Base-by-base conservation (phyloP, 148 eudicot species). In the Fallopia convolvulus region DNA sequence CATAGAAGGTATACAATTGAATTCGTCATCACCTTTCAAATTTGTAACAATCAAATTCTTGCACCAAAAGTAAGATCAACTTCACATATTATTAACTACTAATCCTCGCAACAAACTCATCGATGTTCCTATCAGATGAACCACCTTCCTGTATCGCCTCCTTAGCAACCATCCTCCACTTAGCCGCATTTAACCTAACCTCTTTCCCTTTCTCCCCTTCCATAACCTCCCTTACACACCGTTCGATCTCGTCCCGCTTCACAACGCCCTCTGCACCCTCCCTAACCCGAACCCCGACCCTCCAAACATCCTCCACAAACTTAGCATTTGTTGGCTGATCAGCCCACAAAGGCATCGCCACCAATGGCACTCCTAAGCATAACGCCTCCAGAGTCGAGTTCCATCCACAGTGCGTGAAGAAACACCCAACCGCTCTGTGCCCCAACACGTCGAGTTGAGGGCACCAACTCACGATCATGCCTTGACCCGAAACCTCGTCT, bases 231-330 rank as follows among this genome's bases (percentile, higher is more conserved):
- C 60, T 47, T 18, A 77, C 48, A 17, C 79, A 49, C 6, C 48
- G 18, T 3, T 77, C 74, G 42, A 77, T 58, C 52, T 77, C 79
- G 23, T 77, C 79, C 72, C 75, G 21, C 17, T 50, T 50, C 20
- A 70, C 79, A 8, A 26, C 0, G 4, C 75, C 79, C 17, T 77
- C 6, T 17, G 5, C 75, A 14, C 46, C 74, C 5, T 5, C 80
- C 70, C n/a, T 49, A 9, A 49, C 56, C 23, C 74, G 53, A 10
- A 77, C 17, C 17, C 79, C 79, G 33, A 68, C 74, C 74, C 55
- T 50, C 79, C 79, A 77, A 26, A 77, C 75, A 68, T 70, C 74
- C 20, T 66, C 61, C n/a, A 77, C 73, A 44, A 61, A 77, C 72
- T 77, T 63, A 3, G 79, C 79, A 65, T 77, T 52, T 3, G 73